phyloP scores from a whole-genome alignment of 1,284 basidiomycete species.

The Sphaerobolus stellatus region DNA sequence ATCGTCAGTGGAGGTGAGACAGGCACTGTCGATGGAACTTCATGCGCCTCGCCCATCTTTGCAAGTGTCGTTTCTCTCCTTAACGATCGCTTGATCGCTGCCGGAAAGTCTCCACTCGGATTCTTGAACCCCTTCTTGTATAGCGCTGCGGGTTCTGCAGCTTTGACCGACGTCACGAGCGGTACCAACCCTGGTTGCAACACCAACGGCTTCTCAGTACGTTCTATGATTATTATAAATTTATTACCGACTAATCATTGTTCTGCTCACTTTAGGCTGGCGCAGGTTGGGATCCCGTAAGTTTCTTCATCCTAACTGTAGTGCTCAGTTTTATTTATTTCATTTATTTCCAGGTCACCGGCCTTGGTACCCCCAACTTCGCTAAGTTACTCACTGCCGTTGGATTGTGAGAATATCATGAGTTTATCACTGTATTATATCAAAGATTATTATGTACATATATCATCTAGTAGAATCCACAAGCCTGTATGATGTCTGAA shows the following conservation, averaged over 20 bases:
- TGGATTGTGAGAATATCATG: background rate
- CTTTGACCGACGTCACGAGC: conserved; percentile 32
- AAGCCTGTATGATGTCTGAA: too few relatives aligned
- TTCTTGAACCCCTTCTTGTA: conserved; percentile 46
- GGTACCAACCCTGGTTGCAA: conserved; percentile 17
- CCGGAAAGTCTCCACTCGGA: conserved; percentile 38
- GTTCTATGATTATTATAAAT: background rate
- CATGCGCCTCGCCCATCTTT: conserved; percentile 40
- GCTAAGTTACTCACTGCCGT: background rate
- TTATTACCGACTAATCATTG: background rate
- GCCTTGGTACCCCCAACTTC: conserved; percentile 59
- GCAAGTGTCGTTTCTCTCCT: conserved; percentile 40
- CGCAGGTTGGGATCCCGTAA: background rate
- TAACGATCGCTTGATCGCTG: conserved; percentile 38
- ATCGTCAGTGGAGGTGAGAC: conserved; percentile 26
- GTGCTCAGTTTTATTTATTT: background rate
- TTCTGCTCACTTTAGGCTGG: background rate
- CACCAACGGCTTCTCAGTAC: conserved; percentile 6
- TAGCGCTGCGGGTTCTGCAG: conserved; percentile 21
- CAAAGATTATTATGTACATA: too few relatives aligned
- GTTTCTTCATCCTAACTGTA: background rate
- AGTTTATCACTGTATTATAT: too few relatives aligned
- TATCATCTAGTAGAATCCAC: too few relatives aligned
- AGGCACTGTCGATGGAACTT: conserved; percentile 36
- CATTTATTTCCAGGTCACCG: conserved; percentile 45